Conservation (phyloP, 352 stramenopile genomes). For the Pilasporangium apinafurcum region DNA sequence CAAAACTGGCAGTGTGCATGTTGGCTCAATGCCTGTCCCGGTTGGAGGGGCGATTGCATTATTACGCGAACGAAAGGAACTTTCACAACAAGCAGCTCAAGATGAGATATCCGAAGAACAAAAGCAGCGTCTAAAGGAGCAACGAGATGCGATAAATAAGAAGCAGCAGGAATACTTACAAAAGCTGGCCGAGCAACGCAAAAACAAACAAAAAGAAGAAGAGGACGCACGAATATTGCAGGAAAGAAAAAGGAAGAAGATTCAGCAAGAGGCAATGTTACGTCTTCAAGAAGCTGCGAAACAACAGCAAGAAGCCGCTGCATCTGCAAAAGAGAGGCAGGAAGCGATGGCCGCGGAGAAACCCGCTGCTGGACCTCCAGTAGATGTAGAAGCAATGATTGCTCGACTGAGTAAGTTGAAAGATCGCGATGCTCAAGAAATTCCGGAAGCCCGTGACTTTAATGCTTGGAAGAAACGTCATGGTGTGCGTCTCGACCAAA, state of each 20-base stretch:
- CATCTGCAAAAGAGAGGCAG: slow-evolving; percentile 19
- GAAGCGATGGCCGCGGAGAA: slow-evolving; percentile 19
- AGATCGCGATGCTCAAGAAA: slow-evolving; percentile 52
- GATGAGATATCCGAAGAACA: slow-evolving; percentile 18
- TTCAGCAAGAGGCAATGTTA: slow-evolving; percentile 46
- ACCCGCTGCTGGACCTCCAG: slow-evolving; percentile 7
- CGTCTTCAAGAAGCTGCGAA: slow-evolving; percentile 46
- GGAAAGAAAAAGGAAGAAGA: slow-evolving; percentile 43
- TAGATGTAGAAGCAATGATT: slow-evolving; percentile 68
- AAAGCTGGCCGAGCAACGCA: slow-evolving; percentile 50
- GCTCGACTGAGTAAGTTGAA: slow-evolving; percentile 71
- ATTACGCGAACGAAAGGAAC: slow-evolving; percentile 6
- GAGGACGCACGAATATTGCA: slow-evolving; percentile 49
- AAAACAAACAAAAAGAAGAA: slow-evolving; percentile 63
- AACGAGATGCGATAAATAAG: slow-evolving; percentile 38
- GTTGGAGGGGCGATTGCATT: neutral
- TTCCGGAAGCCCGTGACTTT: slow-evolving; percentile 77
- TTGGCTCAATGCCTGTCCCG: neutral
- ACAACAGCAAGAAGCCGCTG: slow-evolving; percentile 31
- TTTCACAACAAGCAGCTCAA: neutral
- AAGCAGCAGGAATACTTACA: slow-evolving; percentile 72
- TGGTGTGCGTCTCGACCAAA: slow-evolving; percentile 60
- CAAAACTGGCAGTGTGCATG: neutral
- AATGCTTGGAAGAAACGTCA: slow-evolving; percentile 88
- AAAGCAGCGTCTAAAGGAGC: slow-evolving; percentile 35